Evolutionary conservation across 2,329 filamentous ascomycete species (phyloP), one percentile per base, ranked within the genome.

Genomic region (Hymenotorrendiella dingleyae): DNA sequence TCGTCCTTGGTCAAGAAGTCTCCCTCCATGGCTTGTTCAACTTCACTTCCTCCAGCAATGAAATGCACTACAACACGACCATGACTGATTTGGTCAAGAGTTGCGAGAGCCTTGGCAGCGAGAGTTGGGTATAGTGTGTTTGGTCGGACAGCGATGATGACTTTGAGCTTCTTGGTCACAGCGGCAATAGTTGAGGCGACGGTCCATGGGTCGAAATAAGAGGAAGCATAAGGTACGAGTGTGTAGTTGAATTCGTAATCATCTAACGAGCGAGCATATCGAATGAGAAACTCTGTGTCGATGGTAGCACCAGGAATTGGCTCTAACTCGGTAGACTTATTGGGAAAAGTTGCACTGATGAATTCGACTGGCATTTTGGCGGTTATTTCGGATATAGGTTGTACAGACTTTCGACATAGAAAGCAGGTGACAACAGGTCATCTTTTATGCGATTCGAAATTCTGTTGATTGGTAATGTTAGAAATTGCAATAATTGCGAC

Each of bases 191-290:
- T 78, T 0, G 77, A 74, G 17, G 74, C 77, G 9, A 74, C 66
- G 4, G 76, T 80, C 61, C 72, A 80, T 1, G 74, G 74, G 49
- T 79, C 75, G 44, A 68, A 76, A 8, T 58, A 71, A 2, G 67
- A 68, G 0, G 76, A 78, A 38, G 70, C 69, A 48, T 81, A 80
- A 0, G 76, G 76, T 12, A 80, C 67, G 2, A 81, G 67, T 0
- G 77, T 81, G 58, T 80, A 80, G 60, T 79, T 77, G 65, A 72
- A 80, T 34, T 61, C 72, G 56, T 79, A 74, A 54, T 80, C 76
- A 48, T 82, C 77, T 2, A 80, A 66, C 4, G 66, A 67, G 17
- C 72, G 67, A 11, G 75, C 72, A 53, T 81, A 80, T 22, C 76
- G 72, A 22, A 67, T 62, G 4, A 81, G 67, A 52, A 67, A 80